A percentile compares a stretch with the other conserved stretches of the same genome.
Evolutionary conservation across 805 yeast genomes (phyloP).

Genomic region (Phaffomyces antillensis): DNA sequence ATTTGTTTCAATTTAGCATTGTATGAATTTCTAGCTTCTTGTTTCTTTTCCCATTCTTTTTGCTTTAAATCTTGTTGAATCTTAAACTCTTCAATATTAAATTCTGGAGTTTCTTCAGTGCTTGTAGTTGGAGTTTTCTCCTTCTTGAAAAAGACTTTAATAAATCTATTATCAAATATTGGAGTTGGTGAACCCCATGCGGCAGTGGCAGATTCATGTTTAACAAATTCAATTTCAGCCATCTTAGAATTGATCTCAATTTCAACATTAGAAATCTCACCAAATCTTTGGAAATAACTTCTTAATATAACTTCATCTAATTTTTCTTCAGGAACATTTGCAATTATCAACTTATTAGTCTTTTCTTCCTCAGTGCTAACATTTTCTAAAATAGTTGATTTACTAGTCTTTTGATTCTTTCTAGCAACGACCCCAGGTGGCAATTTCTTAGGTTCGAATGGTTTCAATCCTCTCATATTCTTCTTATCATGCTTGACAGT

Average conservation of each 20-base stretch:
- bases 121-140: neutral
- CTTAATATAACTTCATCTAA: constrained; percentile 27
- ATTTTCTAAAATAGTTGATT: neutral
- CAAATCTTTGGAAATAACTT: constrained; percentile 35
- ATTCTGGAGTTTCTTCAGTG: neutral
- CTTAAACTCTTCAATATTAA: constrained; percentile 33
- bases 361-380: constrained; percentile 3
- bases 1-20: constrained; percentile 27
- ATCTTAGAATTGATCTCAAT: constrained; percentile 22
- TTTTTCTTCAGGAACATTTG: constrained; percentile 36
- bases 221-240: constrained; percentile 33
- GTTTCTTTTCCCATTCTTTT: constrained; percentile 32
- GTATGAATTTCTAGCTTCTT: constrained; percentile 26
- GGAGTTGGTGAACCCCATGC: constrained; percentile 40
- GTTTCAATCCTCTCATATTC: neutral
- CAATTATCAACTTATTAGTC: constrained; percentile 28
- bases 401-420: neutral
- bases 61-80: constrained; percentile 34
- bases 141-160: constrained; percentile 36
- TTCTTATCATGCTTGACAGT: constrained; percentile 5
- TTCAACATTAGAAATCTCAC: constrained; percentile 26
- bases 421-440: neutral
- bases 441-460: neutral
- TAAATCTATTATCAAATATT: constrained; percentile 41
- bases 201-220: constrained; percentile 30